These are phyloP conservation scores for Dichotomopilus funicola DNA, from an alignment of 2,329 filamentous ascomycete genomes.

Conservation along the genomic window DNA sequence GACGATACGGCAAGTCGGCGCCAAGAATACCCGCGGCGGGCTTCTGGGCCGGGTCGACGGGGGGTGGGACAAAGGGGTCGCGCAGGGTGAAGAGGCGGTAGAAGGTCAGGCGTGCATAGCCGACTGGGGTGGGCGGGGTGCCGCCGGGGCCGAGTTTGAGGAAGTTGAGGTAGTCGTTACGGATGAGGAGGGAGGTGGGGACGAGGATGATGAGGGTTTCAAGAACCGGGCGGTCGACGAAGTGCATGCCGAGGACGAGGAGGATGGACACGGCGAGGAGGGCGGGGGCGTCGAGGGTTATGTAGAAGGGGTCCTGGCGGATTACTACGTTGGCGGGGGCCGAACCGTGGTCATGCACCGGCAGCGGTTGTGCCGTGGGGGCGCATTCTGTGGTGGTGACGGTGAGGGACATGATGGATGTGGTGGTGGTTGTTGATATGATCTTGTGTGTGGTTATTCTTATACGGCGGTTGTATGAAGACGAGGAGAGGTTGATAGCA, in stretches of 20 bases:
- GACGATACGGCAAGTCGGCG: conserved; percentile 50
- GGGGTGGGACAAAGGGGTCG: conserved; percentile 59
- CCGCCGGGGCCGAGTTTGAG: conserved; percentile 73
- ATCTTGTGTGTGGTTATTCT: neutral
- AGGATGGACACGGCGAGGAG: conserved; percentile 40
- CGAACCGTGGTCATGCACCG: too few relatives aligned
- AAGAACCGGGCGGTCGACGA: conserved; percentile 41
- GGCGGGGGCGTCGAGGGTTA: conserved; percentile 47
- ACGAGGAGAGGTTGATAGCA: neutral
- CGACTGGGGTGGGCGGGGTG: conserved; percentile 64
- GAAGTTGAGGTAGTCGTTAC: conserved; percentile 70
- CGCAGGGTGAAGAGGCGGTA: conserved; percentile 65
- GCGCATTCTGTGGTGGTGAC: conserved; percentile 17
- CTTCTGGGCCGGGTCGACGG: conserved; percentile 42
- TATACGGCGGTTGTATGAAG: neutral
- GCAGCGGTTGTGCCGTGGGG: too few relatives aligned
- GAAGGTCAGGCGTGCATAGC: conserved; percentile 68
- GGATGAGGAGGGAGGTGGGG: conserved; percentile 46
- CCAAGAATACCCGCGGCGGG: conserved; percentile 54
- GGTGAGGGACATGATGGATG: conserved; percentile 21
- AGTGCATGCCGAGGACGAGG: conserved; percentile 47
- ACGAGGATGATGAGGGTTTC: conserved; percentile 45
- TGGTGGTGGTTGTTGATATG: neutral
- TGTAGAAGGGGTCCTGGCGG: conserved; percentile 44
- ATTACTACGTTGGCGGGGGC: conserved; percentile 37